Evolutionary conservation across 1,284 basidiomycete genomes (phyloP), one percentile per base, ranked within the genome.

Genomic region (Papiliotrema laurentii): DNA sequence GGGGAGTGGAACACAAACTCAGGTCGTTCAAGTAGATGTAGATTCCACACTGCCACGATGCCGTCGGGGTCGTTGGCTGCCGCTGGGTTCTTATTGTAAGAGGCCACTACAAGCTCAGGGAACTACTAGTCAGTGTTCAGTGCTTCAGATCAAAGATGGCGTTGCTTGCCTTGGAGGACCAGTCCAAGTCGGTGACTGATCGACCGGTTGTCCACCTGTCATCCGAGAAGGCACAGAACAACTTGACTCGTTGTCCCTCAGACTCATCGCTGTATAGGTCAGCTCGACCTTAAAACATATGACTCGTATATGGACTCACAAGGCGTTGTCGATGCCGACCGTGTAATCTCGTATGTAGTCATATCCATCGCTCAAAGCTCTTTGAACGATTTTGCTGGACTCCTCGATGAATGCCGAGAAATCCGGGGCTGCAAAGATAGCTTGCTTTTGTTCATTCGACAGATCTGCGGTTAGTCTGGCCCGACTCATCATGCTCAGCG

Each of bases 1-100:
- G 93, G 93, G 1, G 96, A 92, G 70, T 97, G 92, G 74, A 99
- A 97, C 43, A 97, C 81, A 61, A 97, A 98, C 71, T 99, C 96
- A 18, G 96, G 94, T 56, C 94, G 81, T 64, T 97, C 92, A 2
- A 89, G 79, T 3, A 97, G 77, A 65, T 98, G 96, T 43, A 94
- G 75, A 69, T 98, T 98, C 96, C 96, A 99, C 3, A 99, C 87
- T 1, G 89, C 87, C 10, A 96, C 96, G 43, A 98, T 84, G 2
- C 96, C 96, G 61, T 97, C 93, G 0, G 94, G 92, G 66, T 96
- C 92, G 57, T 94, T 92, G 37, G 90, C 71, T 0, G 89, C 86
- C 4, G 86, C 83, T 3, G 89, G 83, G 60, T 94, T 96, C 76
- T 96, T 94, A 77, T 96, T 98, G 69, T 99, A 99, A 4, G 92